Conservation (phyloP, 192 early-diverging fungal species). For the Mortierella alpina region DNA sequence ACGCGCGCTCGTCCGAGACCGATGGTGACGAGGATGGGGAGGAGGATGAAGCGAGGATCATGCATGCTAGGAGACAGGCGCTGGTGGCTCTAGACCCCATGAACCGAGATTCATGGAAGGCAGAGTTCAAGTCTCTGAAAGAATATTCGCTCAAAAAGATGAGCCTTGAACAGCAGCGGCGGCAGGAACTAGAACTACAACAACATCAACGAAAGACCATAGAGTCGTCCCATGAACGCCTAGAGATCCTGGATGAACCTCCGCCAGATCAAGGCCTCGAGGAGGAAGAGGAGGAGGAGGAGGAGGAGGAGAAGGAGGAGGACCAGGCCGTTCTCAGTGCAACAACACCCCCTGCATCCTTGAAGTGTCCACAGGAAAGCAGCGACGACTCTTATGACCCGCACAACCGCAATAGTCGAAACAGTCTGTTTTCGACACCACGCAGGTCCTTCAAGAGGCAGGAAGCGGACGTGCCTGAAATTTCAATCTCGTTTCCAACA, state of each 20-base stretch:
- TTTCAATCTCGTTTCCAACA: constrained; percentile 20
- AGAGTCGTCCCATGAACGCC: not conserved
- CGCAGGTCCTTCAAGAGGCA: not conserved
- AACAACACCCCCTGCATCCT: not conserved
- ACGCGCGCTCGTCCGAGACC: not conserved
- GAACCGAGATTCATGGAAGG: constrained; percentile 9
- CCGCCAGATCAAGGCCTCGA: not conserved
- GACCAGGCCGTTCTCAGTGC: not conserved
- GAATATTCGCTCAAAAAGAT: not conserved
- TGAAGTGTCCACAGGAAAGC: not conserved
- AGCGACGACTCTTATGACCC: not conserved
- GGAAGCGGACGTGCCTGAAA: constrained; percentile 20
- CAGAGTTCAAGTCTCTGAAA: constrained; percentile 30
- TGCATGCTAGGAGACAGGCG: constrained; percentile 28
- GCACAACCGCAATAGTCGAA: not conserved
- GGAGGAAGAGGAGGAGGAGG: not conserved
- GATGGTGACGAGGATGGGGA: constrained; percentile 14
- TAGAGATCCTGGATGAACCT: no score
- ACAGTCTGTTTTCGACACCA: not conserved
- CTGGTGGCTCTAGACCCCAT: constrained; percentile 30
- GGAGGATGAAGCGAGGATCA: constrained; percentile 26
- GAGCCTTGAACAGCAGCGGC: not conserved
- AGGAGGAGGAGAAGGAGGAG: not conserved
- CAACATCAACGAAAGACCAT: not conserved
- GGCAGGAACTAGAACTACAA: not conserved